Base-by-base conservation (phyloP, 176 grass and related monocot genomes). In the barley (Hordeum vulgare) region DNA sequence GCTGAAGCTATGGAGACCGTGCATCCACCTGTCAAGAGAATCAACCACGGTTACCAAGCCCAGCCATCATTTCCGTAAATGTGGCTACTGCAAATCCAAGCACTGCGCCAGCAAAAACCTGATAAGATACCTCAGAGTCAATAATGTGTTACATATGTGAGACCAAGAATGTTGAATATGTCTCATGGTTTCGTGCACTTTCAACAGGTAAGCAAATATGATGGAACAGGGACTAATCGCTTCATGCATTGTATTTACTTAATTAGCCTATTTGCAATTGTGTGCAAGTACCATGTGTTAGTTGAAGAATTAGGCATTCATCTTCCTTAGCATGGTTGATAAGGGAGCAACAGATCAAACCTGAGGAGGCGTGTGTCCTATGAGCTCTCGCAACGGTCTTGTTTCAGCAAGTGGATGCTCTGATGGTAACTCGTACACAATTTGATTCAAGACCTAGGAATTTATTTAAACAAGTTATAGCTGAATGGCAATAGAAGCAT, bases 371-470 rank as follows among this genome's bases (percentile, higher is more conserved):
- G 96, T 98, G 83, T 98, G 93, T 23, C 96, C 93, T 13, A 98
- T 69, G 49, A 95, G 96, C 83, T 98, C 93, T 70, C 91, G 87
- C 77, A 98, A 75, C 44, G 96, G 96, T 74, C 96, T 94, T 75
- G 90, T 93, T 60, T 98, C 96, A 54, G 93, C 89, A 61, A 98
- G 87, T 60, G 93, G 96, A 93, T 98, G 96, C 47, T 93, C 93
- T 7, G 90, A 84, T 72, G 96, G 96, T 79, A 98, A 91, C 73
- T 95, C 96, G 17, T 93, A 95, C 21, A 98, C 93, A 82, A 98
- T 93, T 86, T 95, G 96, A 91, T 98, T 95, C 79, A 98, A 82
- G 37, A 98, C 96, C 93, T 98, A 81, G 27, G 36, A 84, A 73
- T 39, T 40, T 74, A 88, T 80, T 40, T 62, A 79, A 71, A 74